These are phyloP conservation scores for Halenospora varia DNA, from an alignment of 495 filamentous ascomycete species.

Conservation along the genomic window DNA sequence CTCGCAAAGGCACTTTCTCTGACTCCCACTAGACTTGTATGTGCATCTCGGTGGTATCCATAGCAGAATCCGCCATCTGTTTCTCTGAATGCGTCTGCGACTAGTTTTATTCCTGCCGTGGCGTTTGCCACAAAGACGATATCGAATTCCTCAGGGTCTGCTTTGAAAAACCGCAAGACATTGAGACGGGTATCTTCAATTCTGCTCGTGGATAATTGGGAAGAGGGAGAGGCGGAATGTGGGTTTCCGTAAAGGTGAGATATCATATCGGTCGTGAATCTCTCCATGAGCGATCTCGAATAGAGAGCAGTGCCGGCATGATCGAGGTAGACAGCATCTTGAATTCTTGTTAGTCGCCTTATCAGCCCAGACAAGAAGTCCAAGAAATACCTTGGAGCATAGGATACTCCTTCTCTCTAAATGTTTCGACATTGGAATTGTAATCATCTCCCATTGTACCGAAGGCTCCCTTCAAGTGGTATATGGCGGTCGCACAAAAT, in stretches of 20 bases:
- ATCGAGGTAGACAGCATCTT: conserved; percentile 81
- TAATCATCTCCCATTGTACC: conserved; percentile 40
- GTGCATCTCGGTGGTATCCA: conserved; percentile 75
- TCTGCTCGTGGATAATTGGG: conserved; percentile 66
- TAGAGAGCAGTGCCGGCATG: conserved; percentile 88
- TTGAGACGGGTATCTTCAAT: conserved; percentile 74
- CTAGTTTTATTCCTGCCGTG: conserved; percentile 85
- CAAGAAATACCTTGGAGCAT: conserved; percentile 63
- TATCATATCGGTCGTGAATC: conserved; percentile 70
- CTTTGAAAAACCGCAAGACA: conserved; percentile 76
- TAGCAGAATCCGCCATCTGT: conserved; percentile 68
- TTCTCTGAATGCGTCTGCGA: conserved; percentile 69
- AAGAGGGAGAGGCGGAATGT: conserved; percentile 80
- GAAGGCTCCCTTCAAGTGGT: neutral
- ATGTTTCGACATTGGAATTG: conserved; percentile 59
- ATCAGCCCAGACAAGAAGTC: neutral
- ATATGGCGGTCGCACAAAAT: conserved; percentile 10
- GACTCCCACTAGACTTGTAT: conserved; percentile 85
- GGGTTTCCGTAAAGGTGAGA: conserved; percentile 85
- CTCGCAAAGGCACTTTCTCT: conserved; percentile 64
- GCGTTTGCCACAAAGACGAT: conserved; percentile 90
- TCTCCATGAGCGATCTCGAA: conserved; percentile 75
- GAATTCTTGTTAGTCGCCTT: conserved; percentile 3
- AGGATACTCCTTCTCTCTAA: conserved; percentile 75
- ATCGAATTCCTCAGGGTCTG: conserved; percentile 79